These are phyloP conservation scores for Scalesia atractyloides DNA, from an alignment of 129 eudicot species.

Conservation along the genomic window DNA sequence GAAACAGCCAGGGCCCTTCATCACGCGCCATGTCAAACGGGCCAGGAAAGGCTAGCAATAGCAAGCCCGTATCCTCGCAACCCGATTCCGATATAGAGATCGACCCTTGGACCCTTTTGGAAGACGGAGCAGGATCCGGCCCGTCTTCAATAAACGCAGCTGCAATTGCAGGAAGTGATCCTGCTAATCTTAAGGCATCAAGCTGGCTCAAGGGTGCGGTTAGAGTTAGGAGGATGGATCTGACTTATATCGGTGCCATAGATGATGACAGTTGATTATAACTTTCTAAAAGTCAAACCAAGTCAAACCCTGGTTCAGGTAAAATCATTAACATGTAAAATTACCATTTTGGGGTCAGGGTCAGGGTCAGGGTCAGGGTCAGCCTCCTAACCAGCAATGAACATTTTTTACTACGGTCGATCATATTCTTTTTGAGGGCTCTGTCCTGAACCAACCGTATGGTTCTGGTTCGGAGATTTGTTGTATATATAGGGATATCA, in stretches of 20 bases:
- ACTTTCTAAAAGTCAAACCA: conserved; percentile 6
- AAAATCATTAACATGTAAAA: conserved; percentile 17
- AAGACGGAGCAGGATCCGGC: conserved; percentile 83
- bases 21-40: conserved; percentile 47
- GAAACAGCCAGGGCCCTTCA: conserved; percentile 40
- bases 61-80: conserved; percentile 50
- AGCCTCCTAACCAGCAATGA: conserved; percentile 23
- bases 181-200: conserved; percentile 73
- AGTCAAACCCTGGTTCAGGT: conserved; percentile 39
- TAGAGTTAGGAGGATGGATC: conserved; percentile 86
- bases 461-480: conserved; percentile 45
- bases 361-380: conserved; percentile 21
- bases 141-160: conserved; percentile 62
- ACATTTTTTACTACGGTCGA: conserved; percentile 24
- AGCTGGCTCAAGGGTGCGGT: conserved; percentile 94
- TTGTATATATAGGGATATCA: conserved; percentile 61
- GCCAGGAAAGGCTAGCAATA: conserved; percentile 57
- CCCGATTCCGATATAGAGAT: conserved; percentile 62
- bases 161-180: conserved; percentile 68
- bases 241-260: conserved; percentile 81
- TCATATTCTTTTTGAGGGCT: conserved; percentile 43
- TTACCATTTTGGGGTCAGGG: conserved; percentile 31
- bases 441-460: conserved; percentile 35
- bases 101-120: conserved; percentile 92
- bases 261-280: conserved; percentile 90